Base-by-base conservation (phyloP, 148 eudicot species). In the Rhododendron griersonianum region DNA sequence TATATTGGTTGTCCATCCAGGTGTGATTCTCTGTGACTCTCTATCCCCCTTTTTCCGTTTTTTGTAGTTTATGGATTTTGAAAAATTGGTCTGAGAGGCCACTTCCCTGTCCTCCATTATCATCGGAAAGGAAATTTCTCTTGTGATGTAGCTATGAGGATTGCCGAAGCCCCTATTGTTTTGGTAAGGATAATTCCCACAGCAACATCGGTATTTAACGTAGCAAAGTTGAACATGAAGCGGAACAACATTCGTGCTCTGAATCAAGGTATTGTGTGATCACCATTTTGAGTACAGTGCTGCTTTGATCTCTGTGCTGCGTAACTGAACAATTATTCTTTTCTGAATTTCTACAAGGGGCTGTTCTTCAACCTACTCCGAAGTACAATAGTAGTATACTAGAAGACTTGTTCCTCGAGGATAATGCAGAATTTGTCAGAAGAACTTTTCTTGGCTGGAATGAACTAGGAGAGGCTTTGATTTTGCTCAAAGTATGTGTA, bases 341-440 rank as follows among this genome's bases (percentile, higher is more conserved):
- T 28, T 73, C 89, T 83, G 50, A 65, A 82, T 87, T 37, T 59
- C 18, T 35, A 79, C 78, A 86, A 91, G 94, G 86, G 82, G 91
- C 86, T 84, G 88, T 82, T 85, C 79, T 88, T 84, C 88, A 92
- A 89, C 92, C 98, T 81, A 95, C 99, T 21, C 98, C 98, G 25
- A 90, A 78, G 87, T 97, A 97, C 89, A 97, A 94, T 81, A 87
- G 92, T 85, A 95, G 99, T 88, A 93, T 97, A 76, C 90, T 97
- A 81, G 99, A 97, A 91, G 99, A 97, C 89, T 89, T 97, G 93
- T 86, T 90, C 76, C 87, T 97, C 50, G 98, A 93, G 81, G 95
- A 94, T 71, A 87, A 93, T 93, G 81, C 90, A 76, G 93, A 89
- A 74, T 85, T 93, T 79, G 79, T 93, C 11, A 93, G 87, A 84